These are phyloP conservation scores for Agrostemma githago DNA, from an alignment of 148 eudicot genomes.

Conservation along the genomic window DNA sequence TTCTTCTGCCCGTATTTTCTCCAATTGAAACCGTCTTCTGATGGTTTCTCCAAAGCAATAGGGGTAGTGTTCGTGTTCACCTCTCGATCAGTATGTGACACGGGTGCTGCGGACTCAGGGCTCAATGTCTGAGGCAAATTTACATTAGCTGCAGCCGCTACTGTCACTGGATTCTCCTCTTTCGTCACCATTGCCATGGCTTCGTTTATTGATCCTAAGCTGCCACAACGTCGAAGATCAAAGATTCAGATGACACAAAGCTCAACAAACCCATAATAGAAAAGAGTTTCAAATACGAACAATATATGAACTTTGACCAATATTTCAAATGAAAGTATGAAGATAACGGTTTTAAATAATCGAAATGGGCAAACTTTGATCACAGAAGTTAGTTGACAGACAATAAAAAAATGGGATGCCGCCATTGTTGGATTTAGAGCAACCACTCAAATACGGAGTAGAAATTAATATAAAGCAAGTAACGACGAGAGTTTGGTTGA, in stretches of 20 bases:
- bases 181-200: slow-evolving; percentile 34
- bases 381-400: not conserved
- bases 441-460: slow-evolving; percentile 3
- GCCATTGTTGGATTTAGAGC: slow-evolving; percentile 8
- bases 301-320: not conserved
- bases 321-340: not conserved
- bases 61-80: slow-evolving; percentile 20
- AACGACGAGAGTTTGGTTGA: not conserved
- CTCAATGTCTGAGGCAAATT: slow-evolving; percentile 33
- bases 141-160: slow-evolving; percentile 26
- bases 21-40: slow-evolving; percentile 94
- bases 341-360: not conserved
- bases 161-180: slow-evolving; percentile 34
- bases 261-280: not conserved
- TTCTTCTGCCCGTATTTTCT: slow-evolving; percentile 93
- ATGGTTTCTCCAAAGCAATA: slow-evolving; percentile 52
- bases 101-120: slow-evolving; percentile 35
- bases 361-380: not conserved
- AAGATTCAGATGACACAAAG: slow-evolving; percentile 13
- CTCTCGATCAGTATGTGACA: slow-evolving; percentile 38
- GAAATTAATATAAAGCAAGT: not conserved
- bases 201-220: slow-evolving; percentile 5
- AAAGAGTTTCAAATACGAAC: not conserved
- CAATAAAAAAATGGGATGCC: not conserved
- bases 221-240: slow-evolving; percentile 13